Evolutionary conservation across 495 filamentous ascomycete species (phyloP), one percentile per base, ranked within the genome.

Genomic region (Aspergillus kassunensis): DNA sequence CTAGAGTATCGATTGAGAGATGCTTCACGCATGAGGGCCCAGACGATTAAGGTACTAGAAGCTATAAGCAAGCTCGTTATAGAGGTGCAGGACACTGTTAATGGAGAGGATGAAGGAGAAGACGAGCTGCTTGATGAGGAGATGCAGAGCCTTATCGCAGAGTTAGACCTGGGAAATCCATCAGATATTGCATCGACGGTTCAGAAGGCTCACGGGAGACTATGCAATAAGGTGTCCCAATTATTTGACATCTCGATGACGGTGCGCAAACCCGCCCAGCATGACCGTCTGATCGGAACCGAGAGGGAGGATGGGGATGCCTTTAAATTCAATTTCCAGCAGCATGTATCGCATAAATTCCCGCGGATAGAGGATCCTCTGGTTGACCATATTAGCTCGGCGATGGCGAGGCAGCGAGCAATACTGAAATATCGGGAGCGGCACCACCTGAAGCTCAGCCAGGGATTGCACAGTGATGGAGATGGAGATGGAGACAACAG

Each of bases 1-100:
- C 63, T 80, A 2, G 74, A 76, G 21, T 72, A 70, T 46, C 68
- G 72, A 2, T 64, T 79, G 0, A 61, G 72, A n/a, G 75, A 80
- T 48, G 70, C 73, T 2, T 72, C 74, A 0, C 69, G 77, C 43
- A 58, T 80, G 33, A 61, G 55, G n/a, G 43, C 49, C 41, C 33
- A 77, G 13, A 50, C 48, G 2, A 9, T 51, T 1, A 40, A 21
- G 13, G 1, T 40, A 20, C 15, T 40, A 21, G 25, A 50, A 24
- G 18, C 19, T 15, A 12, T 33, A 9, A 27, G 24, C 24, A 27
- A 27, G 9, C 24, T 27, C 24, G 4, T 27, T 27, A 27, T 27
- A 27, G 24, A 27, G 24, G 9, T 27, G 9, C 24, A 27, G 24
- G 24, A 9, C 4, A 27, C 24, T 27, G 18, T 21, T 1, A n/a